phyloP scores from a whole-genome alignment of 306 rosid species.

The Elaeagnus macrophylla region DNA sequence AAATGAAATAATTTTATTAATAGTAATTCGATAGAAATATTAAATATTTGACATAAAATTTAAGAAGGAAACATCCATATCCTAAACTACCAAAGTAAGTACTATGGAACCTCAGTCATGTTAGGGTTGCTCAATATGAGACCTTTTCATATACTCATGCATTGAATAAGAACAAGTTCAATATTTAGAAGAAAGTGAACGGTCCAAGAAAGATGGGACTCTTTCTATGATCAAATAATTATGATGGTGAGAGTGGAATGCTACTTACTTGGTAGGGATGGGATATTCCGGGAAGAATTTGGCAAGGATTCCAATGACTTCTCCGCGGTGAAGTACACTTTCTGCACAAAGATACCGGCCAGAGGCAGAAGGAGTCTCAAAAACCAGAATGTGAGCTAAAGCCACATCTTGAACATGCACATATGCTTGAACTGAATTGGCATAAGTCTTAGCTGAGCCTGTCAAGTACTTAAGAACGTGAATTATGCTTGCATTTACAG shows the following conservation, averaged over 20 bases:
- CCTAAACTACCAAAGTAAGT: no score
- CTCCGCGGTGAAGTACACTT: constrained; percentile 75
- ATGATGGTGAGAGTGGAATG: background rate
- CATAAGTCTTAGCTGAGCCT: constrained; percentile 73
- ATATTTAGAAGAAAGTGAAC: no score
- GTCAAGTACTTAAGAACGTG: constrained; percentile 67
- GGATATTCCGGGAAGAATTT: constrained; percentile 74
- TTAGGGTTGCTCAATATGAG: no score
- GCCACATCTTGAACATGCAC: constrained; percentile 75
- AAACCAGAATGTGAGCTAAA: constrained; percentile 61
- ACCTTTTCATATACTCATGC: no score
- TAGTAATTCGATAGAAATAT: no score
- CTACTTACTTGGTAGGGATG: constrained; percentile 63
- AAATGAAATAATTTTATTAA: no score
- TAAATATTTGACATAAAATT: no score
- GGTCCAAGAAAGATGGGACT: no score
- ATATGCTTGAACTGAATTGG: constrained; percentile 64
- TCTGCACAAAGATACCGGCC: constrained; percentile 75
- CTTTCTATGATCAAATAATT: no score
- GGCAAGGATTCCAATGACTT: constrained; percentile 58
- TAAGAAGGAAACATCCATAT: no score
- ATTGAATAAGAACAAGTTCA: no score
- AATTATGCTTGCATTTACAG: constrained; percentile 60
- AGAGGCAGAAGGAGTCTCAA: constrained; percentile 55
- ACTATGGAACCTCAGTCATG: no score